Evolutionary conservation across 1,284 basidiomycete genomes (phyloP).

Genomic region (Veloboletus limbatus): DNA sequence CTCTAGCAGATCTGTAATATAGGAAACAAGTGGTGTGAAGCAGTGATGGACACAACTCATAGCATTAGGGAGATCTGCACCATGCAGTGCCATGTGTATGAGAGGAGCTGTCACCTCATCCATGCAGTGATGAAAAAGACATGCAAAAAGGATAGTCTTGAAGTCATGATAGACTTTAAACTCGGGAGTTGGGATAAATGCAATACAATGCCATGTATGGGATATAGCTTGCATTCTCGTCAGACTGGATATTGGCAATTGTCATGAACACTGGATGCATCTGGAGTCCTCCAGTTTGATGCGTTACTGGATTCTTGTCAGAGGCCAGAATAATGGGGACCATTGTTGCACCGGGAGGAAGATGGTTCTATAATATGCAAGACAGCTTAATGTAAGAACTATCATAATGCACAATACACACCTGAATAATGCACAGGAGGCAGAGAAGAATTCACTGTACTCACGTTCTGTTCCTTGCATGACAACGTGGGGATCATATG

Average conservation of each 20-base stretch:
- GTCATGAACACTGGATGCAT: constrained; percentile 10
- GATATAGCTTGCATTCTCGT: constrained; percentile 6
- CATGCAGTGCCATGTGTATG: too few relatives aligned
- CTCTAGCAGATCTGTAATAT: background rate
- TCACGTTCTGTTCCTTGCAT: background rate
- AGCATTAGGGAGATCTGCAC: background rate
- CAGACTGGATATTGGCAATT: constrained; percentile 8
- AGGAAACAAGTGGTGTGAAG: background rate
- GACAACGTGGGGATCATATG: constrained; percentile 3
- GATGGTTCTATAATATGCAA: background rate
- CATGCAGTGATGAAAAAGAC: background rate
- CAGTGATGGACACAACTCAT: background rate
- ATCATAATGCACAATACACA: too few relatives aligned
- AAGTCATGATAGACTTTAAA: background rate
- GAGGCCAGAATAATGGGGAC: background rate
- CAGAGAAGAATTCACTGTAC: too few relatives aligned
- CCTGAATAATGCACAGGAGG: too few relatives aligned
- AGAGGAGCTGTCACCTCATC: background rate
- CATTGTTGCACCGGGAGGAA: background rate
- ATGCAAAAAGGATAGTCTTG: background rate
- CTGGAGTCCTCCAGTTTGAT: constrained; percentile 2
- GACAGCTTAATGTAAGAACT: too few relatives aligned
- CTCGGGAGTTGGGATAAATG: background rate
- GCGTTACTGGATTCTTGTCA: constrained; percentile 2
- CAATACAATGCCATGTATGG: constrained; percentile 7